Evolutionary conservation across 352 stramenopile species (phyloP).

Genomic region (Phytophthora europaea): DNA sequence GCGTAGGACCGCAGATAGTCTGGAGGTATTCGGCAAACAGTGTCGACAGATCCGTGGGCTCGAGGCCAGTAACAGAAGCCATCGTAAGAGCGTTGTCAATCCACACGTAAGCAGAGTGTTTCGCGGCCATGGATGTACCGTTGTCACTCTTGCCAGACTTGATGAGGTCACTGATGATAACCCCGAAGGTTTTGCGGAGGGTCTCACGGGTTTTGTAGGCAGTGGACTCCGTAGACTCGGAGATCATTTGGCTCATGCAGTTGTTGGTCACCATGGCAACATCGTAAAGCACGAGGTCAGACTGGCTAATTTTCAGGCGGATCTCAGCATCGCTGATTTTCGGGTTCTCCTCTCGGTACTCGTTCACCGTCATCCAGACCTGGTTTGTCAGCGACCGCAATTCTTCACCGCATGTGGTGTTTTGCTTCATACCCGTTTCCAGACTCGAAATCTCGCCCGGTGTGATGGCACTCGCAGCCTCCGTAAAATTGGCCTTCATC

Average conservation of each 20-base stretch:
- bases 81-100: slow-evolving; percentile 45
- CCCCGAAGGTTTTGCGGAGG: slow-evolving; percentile 56
- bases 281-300: slow-evolving; percentile 58
- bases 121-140: slow-evolving; percentile 38
- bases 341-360: slow-evolving; percentile 40
- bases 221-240: slow-evolving; percentile 20
- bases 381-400: slow-evolving; percentile 49
- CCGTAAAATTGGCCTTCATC: slow-evolving; percentile 33
- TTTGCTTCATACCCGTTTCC: slow-evolving; percentile 43
- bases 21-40: slow-evolving; percentile 62
- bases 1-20: slow-evolving; percentile 64
- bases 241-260: slow-evolving; percentile 48
- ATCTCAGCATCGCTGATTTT: slow-evolving; percentile 43
- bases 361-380: slow-evolving; percentile 46
- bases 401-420: slow-evolving; percentile 52
- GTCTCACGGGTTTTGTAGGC: slow-evolving; percentile 52
- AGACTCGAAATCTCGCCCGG: slow-evolving; percentile 39
- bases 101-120: slow-evolving; percentile 42
- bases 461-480: slow-evolving; percentile 36
- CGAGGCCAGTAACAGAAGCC: slow-evolving; percentile 28
- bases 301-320: slow-evolving; percentile 48
- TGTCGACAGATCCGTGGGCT: slow-evolving; percentile 48
- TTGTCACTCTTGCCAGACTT: slow-evolving; percentile 44
- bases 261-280: slow-evolving; percentile 54
- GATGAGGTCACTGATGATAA: slow-evolving; percentile 65